Conservation (phyloP, 176 grass and related monocot species). For the Hordeum marinum region DNA sequence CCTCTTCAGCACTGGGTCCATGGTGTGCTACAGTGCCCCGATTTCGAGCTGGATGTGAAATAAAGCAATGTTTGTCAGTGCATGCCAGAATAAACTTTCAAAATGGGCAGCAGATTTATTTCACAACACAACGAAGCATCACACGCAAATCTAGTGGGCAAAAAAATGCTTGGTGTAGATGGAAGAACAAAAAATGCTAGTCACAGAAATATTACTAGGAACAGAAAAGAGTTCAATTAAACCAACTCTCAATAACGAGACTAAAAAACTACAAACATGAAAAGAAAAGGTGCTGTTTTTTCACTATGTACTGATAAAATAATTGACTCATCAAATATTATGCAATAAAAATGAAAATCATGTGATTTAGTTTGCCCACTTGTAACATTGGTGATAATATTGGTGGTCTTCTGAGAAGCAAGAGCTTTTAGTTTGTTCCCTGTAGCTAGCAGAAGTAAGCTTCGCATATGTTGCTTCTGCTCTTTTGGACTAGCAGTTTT, state of each 20-base stretch:
- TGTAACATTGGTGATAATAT: slow-evolving; percentile 94
- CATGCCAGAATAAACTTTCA: background rate
- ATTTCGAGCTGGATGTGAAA: slow-evolving; percentile 55
- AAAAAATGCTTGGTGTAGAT: background rate
- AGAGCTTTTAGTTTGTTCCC: slow-evolving; percentile 95
- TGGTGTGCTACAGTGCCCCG: slow-evolving; percentile 34
- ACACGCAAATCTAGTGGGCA: background rate
- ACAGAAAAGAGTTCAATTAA: background rate
- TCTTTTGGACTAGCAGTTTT: slow-evolving; percentile 93
- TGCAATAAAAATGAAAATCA: slow-evolving; percentile 9
- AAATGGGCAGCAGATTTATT: background rate
- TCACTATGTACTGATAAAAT: background rate
- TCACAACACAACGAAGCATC: background rate
- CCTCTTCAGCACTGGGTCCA: slow-evolving; percentile 61
- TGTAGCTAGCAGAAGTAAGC: slow-evolving; percentile 86
- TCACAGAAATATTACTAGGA: background rate
- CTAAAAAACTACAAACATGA: background rate
- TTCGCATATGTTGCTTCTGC: slow-evolving; percentile 82
- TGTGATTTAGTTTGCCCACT: slow-evolving; percentile 32
- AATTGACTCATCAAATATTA: background rate
- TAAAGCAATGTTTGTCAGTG: slow-evolving; percentile 9
- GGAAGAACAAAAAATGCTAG: background rate
- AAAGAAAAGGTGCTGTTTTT: background rate
- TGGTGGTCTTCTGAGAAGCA: slow-evolving; percentile 71
- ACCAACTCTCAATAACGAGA: background rate